phyloP scores from a whole-genome alignment of 768 basidiomycete genomes.

The Tephrocybe sp. region DNA sequence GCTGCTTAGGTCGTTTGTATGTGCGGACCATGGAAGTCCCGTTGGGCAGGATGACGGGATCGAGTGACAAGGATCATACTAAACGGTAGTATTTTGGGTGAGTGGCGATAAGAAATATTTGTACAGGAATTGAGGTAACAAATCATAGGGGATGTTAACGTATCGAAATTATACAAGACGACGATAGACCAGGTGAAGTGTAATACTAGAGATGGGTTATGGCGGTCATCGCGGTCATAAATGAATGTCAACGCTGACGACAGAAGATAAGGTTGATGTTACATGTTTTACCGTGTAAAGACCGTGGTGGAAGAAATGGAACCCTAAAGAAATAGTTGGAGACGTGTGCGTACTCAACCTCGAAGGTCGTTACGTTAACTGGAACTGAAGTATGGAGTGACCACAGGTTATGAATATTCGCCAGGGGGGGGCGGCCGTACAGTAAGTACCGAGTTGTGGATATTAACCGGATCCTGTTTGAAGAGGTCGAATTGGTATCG shows the following conservation, averaged over 20 bases:
- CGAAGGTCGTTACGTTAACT: neutral
- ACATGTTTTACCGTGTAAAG: neutral
- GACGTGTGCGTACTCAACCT: neutral
- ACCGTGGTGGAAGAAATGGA: neutral
- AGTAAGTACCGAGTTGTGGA: neutral
- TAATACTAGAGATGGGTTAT: neutral
- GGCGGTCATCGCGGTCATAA: slow-evolving; percentile 5
- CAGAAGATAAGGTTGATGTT: neutral
- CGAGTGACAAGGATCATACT: too few species aligned
- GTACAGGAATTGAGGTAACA: neutral
- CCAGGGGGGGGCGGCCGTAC: neutral
- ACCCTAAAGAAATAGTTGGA: neutral
- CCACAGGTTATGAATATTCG: neutral
- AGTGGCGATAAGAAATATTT: slow-evolving; percentile 2
- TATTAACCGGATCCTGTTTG: neutral
- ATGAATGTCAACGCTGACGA: neutral
- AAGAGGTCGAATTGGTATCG: slow-evolving; percentile 5
- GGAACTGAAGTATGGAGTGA: neutral
- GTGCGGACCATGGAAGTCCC: neutral
- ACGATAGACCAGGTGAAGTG: neutral
- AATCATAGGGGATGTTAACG: neutral
- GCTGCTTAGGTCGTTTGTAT: neutral
- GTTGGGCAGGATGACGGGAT: neutral
- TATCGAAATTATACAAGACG: slow-evolving; percentile 6
- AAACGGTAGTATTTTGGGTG: neutral